Evolutionary conservation across 176 grass and related monocot genomes (phyloP).

Genomic region (Carex scoparia): DNA sequence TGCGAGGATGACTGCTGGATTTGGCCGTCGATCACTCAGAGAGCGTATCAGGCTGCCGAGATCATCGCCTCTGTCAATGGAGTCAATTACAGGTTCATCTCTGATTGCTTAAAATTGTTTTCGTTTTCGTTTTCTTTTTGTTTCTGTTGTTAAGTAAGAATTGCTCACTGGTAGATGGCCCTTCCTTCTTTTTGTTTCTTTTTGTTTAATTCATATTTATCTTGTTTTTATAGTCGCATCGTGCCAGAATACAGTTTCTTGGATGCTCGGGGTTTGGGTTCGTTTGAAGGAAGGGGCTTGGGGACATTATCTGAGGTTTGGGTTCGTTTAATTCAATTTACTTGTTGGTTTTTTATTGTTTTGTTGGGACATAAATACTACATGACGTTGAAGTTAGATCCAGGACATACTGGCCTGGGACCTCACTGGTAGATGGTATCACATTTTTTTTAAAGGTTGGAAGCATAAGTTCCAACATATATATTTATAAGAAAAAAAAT

Average conservation of each 20-base stretch:
- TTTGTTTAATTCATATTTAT: slow-evolving; percentile 6
- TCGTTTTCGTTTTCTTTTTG: no score
- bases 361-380: background rate
- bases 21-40: slow-evolving; percentile 92
- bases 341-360: background rate
- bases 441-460: no score
- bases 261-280: slow-evolving; percentile 80
- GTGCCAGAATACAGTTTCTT: slow-evolving; percentile 97
- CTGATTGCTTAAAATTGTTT: background rate
- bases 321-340: slow-evolving; percentile 6
- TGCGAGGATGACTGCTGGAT: slow-evolving; percentile 95
- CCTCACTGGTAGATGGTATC: background rate
- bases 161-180: no score
- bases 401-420: background rate
- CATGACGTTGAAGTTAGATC: background rate
- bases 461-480: no score
- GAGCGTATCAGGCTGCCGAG: slow-evolving; percentile 85
- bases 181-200: no score
- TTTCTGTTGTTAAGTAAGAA: no score
- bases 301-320: slow-evolving; percentile 61
- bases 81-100: slow-evolving; percentile 56
- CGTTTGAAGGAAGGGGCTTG: slow-evolving; percentile 71
- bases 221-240: slow-evolving; percentile 43
- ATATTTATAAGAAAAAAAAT: no score
- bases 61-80: slow-evolving; percentile 76